phyloP scores from a whole-genome alignment of 1,139 yeast species.

The Williopsis jadinii region DNA sequence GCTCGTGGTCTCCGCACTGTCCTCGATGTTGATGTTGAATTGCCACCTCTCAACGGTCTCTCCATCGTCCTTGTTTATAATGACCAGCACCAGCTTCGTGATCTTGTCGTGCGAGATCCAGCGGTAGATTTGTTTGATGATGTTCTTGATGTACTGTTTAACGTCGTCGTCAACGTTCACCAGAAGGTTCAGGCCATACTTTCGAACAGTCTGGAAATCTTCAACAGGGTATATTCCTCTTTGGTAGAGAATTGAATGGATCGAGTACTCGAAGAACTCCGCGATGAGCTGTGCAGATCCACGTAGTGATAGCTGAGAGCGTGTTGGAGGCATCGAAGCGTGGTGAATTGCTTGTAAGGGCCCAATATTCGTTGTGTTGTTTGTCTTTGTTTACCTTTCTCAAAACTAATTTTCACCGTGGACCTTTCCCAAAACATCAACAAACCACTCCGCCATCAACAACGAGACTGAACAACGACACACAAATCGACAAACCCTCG shows the following conservation, averaged over 20 bases:
- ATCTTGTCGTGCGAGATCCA: conserved; percentile 78
- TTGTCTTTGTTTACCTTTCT: no score
- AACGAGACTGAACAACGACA: no score
- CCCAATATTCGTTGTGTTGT: no score
- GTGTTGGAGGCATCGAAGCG: conserved; percentile 20
- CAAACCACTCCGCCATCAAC: no score
- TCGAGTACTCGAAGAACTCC: conserved; percentile 78
- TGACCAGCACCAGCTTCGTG: conserved; percentile 62
- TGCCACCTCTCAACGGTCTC: conserved; percentile 85
- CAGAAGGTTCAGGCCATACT: conserved; percentile 74
- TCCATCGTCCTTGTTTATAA: conserved; percentile 58
- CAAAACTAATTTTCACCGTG: no score
- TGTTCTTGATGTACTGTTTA: conserved; percentile 56
- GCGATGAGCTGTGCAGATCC: conserved; percentile 77
- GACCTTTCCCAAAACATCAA: no score
- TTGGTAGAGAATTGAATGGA: conserved; percentile 78
- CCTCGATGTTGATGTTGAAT: conserved; percentile 47
- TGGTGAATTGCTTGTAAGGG: no score
- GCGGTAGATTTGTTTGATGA: conserved; percentile 68
- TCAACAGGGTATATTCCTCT: conserved; percentile 88
- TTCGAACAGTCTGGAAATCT: conserved; percentile 72
- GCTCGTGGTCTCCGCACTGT: background rate
- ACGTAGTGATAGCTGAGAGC: conserved; percentile 55
- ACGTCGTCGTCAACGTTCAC: conserved; percentile 75
- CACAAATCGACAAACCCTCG: no score